phyloP scores from a whole-genome alignment of 164 flowering plant species.

The Pachysandra terminalis region DNA sequence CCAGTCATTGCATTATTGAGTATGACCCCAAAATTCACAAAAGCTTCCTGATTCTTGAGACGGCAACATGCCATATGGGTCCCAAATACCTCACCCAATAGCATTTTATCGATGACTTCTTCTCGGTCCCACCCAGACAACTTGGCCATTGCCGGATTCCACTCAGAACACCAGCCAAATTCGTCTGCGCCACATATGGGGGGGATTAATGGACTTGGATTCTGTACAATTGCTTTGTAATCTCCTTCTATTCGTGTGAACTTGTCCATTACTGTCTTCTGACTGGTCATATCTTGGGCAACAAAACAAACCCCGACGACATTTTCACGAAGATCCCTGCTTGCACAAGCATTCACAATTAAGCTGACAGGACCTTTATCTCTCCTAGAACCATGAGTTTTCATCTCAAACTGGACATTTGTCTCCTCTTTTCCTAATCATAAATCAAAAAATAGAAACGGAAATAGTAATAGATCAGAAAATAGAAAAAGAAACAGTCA shows the following conservation, averaged over 20 bases:
- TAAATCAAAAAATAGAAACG: not conserved
- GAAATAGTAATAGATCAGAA: not conserved
- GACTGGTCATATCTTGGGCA: conserved; percentile 86
- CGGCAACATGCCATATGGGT: conserved; percentile 68
- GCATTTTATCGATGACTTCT: conserved; percentile 82
- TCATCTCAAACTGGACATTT: conserved; percentile 78
- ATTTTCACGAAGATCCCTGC: conserved; percentile 67
- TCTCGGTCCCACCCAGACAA: conserved; percentile 70
- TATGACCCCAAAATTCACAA: conserved; percentile 69
- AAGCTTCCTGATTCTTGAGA: conserved; percentile 78
- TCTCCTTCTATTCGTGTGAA: conserved; percentile 97
- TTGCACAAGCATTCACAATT: conserved; percentile 93
- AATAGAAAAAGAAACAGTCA: not conserved
- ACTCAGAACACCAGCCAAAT: conserved; percentile 97
- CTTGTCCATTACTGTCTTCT: conserved; percentile 90
- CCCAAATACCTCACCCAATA: conserved; percentile 92
- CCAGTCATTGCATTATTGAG: conserved; percentile 80
- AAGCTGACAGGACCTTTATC: conserved; percentile 67
- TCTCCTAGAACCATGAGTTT: conserved; percentile 47
- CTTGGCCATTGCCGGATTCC: conserved; percentile 89
- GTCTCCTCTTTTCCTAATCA: conserved; percentile 81
- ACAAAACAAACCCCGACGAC: conserved; percentile 92
- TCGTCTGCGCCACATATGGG: conserved; percentile 94
- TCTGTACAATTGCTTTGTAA: conserved; percentile 86
- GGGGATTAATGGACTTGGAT: conserved; percentile 83